Percentiles rank a stretch among this genome's conserved stretches.
Evolutionary conservation across 164 flowering plant genomes (phyloP).

Genomic region (Hamamelis virginiana): DNA sequence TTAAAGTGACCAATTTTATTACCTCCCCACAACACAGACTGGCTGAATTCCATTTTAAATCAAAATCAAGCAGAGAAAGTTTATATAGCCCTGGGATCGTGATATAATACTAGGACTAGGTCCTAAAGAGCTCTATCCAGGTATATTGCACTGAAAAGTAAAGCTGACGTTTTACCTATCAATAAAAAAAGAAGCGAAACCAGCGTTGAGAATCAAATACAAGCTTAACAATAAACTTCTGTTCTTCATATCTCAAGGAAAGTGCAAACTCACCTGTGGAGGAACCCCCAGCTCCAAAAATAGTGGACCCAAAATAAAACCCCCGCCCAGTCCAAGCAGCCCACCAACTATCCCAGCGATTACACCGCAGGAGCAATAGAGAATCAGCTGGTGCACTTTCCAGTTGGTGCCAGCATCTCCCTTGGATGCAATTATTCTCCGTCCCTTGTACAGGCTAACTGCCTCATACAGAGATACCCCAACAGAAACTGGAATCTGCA

Average conservation of each 20-base stretch:
- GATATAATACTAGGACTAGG: background rate
- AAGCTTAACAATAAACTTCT: background rate
- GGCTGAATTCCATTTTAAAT: no score
- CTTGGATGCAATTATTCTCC: conserved; percentile 60
- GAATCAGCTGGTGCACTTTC: conserved; percentile 56
- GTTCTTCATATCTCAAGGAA: background rate
- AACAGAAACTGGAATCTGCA: conserved; percentile 78
- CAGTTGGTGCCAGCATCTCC: conserved; percentile 53
- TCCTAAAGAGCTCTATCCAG: background rate
- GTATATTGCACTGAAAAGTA: background rate
- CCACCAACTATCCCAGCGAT: conserved; percentile 93
- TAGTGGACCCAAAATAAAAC: conserved; percentile 91
- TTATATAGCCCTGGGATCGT: no score
- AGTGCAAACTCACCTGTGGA: conserved; percentile 66
- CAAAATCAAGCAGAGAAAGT: no score
- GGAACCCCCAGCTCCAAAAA: conserved; percentile 94
- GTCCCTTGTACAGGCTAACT: conserved; percentile 64
- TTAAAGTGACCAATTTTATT: no score
- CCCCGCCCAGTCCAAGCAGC: conserved; percentile 92
- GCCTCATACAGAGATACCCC: conserved; percentile 77
- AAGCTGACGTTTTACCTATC: no score
- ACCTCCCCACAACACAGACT: no score
- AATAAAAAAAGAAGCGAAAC: no score
- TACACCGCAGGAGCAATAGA: conserved; percentile 62
- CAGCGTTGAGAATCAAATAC: background rate